Evolutionary conservation across 106 monocot species (phyloP).

Genomic region (Phalaenopsis aphrodite): DNA sequence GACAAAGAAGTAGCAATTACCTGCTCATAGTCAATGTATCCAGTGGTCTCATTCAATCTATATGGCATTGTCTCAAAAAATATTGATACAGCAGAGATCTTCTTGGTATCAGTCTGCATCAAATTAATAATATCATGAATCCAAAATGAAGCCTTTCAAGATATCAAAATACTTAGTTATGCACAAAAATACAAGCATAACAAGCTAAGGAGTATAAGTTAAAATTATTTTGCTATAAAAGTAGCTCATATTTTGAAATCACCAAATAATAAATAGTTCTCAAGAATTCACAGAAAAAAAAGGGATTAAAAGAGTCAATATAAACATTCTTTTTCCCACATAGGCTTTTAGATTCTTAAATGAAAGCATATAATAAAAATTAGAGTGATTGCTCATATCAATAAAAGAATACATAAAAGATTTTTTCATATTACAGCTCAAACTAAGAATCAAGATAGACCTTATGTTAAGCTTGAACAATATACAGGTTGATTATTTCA

Average conservation of each 20-base stretch:
- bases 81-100: slow-evolving; percentile 96
- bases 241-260: neutral
- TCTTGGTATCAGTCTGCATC: slow-evolving; percentile 96
- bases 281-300: neutral
- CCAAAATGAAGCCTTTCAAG: neutral
- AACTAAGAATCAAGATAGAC: too few species aligned
- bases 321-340: neutral
- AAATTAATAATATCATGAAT: neutral
- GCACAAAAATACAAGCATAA: neutral
- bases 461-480: neutral
- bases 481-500: neutral
- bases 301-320: neutral
- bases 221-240: neutral
- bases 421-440: too few species aligned
- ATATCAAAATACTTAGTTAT: neutral
- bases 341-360: neutral
- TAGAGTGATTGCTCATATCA: neutral
- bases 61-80: slow-evolving; percentile 99
- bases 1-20: slow-evolving; percentile 16
- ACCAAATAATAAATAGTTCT: neutral
- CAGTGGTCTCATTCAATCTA: slow-evolving; percentile 88
- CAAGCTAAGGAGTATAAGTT: neutral
- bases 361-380: neutral
- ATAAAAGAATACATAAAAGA: neutral
- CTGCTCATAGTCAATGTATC: slow-evolving; percentile 98